phyloP scores from a whole-genome alignment of 2,329 filamentous ascomycete genomes.

The Daldinia sp. region DNA sequence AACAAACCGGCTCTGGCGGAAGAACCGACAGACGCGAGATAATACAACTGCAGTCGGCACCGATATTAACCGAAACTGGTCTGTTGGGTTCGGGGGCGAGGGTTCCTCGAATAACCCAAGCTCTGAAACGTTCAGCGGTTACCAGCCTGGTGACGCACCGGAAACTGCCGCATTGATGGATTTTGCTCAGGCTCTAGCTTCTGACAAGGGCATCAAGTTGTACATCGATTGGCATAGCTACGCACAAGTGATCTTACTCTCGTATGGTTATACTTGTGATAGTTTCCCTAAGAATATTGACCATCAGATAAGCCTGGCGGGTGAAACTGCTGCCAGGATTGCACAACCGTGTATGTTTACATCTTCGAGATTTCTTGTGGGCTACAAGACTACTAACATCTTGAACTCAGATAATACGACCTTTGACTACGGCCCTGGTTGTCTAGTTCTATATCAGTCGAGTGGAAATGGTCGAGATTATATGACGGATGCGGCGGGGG shows the following conservation, averaged over 20 bases:
- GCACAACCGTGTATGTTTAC: conserved; percentile 41
- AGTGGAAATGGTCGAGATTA: conserved; percentile 43
- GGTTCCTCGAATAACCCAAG: conserved; percentile 57
- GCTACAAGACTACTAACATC: conserved; percentile 36
- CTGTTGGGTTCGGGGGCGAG: conserved; percentile 54
- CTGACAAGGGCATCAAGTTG: conserved; percentile 56
- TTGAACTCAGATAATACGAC: conserved; percentile 35
- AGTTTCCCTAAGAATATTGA: conserved; percentile 52
- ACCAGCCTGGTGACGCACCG: conserved; percentile 53
- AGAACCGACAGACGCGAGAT: conserved; percentile 56
- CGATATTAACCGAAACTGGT: conserved; percentile 64
- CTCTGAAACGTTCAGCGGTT: conserved; percentile 55
- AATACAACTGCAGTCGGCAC: conserved; percentile 56
- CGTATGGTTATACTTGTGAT: conserved; percentile 64
- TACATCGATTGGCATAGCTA: conserved; percentile 70
- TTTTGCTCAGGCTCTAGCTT: conserved; percentile 54
- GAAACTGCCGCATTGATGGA: conserved; percentile 58
- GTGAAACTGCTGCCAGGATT: conserved; percentile 43
- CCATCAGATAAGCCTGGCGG: conserved; percentile 54
- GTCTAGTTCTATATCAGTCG: conserved; percentile 42
- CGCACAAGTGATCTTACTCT: conserved; percentile 61
- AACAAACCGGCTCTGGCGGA: conserved; percentile 60
- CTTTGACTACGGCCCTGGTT: conserved; percentile 41
- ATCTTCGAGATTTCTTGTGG: not conserved
- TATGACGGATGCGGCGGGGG: conserved; percentile 41